Conservation (phyloP, 257 asterid genomes). For the Echium plantagineum region DNA sequence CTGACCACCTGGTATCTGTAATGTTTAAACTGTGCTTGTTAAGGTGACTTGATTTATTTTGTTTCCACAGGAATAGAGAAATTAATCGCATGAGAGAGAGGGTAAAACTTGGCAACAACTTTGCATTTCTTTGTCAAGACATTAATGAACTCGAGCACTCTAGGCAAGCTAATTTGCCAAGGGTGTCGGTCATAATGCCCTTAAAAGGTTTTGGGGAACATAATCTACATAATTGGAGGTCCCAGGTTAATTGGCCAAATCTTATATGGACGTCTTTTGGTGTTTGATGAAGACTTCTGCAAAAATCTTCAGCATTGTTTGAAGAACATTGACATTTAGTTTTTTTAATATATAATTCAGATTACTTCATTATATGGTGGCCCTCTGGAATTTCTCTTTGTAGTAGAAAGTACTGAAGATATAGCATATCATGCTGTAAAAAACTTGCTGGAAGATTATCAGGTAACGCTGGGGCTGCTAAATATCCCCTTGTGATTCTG, state of each 20-base stretch:
- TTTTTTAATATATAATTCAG: conserved; percentile 36
- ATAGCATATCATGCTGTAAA: conserved; percentile 87
- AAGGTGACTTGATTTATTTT: conserved; percentile 8
- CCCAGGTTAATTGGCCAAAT: conserved; percentile 50
- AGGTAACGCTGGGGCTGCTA: conserved; percentile 27
- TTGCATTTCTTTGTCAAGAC: conserved; percentile 64
- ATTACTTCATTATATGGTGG: conserved; percentile 94
- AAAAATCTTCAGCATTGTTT: background rate
- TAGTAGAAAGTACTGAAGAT: conserved; percentile 83
- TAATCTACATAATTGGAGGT: conserved; percentile 96
- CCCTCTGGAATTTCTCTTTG: conserved; percentile 82
- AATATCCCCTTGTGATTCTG: background rate
- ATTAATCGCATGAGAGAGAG: conserved; percentile 46
- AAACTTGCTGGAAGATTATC: conserved; percentile 49
- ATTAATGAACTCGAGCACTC: conserved; percentile 83
- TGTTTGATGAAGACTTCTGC: background rate
- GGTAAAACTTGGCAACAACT: conserved; percentile 51
- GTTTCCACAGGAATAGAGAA: conserved; percentile 67
- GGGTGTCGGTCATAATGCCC: conserved; percentile 93
- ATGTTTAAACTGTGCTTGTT: conserved; percentile 1
- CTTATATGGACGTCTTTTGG: background rate
- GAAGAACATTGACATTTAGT: background rate
- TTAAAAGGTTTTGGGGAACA: conserved; percentile 97
- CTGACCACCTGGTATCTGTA: conserved; percentile 4
- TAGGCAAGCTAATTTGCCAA: conserved; percentile 71